Evolutionary conservation across 2,329 filamentous ascomycete species (phyloP), one percentile per base, ranked within the genome.

Genomic region (Mariannaea sp.): DNA sequence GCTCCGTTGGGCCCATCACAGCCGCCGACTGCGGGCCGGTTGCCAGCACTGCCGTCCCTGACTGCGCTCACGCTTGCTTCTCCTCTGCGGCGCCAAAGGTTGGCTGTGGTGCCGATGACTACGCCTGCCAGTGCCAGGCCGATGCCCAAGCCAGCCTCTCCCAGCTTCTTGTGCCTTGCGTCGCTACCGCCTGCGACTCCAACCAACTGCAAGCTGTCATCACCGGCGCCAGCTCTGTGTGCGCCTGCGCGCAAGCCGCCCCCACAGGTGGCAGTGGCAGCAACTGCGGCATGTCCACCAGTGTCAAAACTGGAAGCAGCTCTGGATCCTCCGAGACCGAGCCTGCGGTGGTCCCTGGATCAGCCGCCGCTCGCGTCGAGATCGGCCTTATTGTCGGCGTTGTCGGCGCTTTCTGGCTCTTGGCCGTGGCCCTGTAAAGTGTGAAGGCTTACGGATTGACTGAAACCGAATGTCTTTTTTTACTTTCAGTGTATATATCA

Each of bases 61-160:
- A 55, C 7, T 69, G 67, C 38, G 67, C 67, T 16, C 61, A 66
- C 30, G 35, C 55, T 9, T 70, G 68, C 56, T 70, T 70, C 55
- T 49, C 56, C 1, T 62, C 60, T 5, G 60, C 59, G 9, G 65
- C 64, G 4, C 66, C 67, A 2, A 47, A 50, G 1, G 61, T 69
- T 7, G 62, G 64, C 7, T 70, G 68, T 51, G 57, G 53, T 14
- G 55, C 61, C 7, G 42, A 57, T 26, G 66, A 70, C 56, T 70
- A 64, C 32, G 53, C 48, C 5, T 70, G 68, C 17, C 67, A 70
- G 35, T 70, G 68, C 40, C 53, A 64, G 27, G 46, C 61, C 9
- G 62, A 57, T 3, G 59, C 62, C 4, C 61, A 64, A 36, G 54
- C 53, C 10, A 59, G 56, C 7, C 49, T 70, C 1, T 65, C 66